Evolutionary conservation across 2,329 filamentous ascomycete species (phyloP), one percentile per base, ranked within the genome.

Genomic region (Penicillium palitans): DNA sequence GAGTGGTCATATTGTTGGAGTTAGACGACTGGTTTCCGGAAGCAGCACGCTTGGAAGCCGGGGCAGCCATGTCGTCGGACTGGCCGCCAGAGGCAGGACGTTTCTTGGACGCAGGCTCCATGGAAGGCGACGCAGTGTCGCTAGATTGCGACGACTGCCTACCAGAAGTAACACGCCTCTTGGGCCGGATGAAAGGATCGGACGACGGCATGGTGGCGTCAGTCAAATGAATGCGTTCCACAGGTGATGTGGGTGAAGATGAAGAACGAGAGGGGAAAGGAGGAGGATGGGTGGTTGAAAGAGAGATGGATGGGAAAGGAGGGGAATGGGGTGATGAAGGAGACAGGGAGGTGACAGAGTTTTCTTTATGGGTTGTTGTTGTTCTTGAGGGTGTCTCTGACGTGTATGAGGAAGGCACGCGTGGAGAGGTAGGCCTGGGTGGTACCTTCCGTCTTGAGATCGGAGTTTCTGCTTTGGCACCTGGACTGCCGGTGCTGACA

Each of bases 381-480:
- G 37, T 29, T n/a, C 13, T 29, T 8, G 48, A 29, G 13, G 49
- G 35, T 21, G 37, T 29, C 13, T 1, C 31, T 49, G 31, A 15
- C 19, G 19, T 35, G 15, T 37, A 3, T 6, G 31, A 49, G 9
- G 46, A 49, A 49, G 31, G 31, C 31, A 37, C 46, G 46, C 31
- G 46, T 49, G 31, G 5, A 29, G 51, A 53, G 17, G 52, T n/a
- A n/a, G 42, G 21, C 13, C 10, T 21, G 52, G 42, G n/a, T 45
- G 19, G 39, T 19, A n/a, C 50, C 44, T 48, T 55, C 45, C 42
- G 19, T 31, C 2, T 47, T 40, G 33, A 31, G 4, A 21, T 49
- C 24, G 12, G 12, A 19, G 37, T 35, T 35, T 19, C 19, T 19
- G 17, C 8, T 31, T n/a, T 42, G 19, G 10, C 12, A 25, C 6